Percentiles rank a stretch among this genome's conserved stretches.
Conservation (phyloP, 768 basidiomycete genomes). For the Pilatotrama ljubarskyi region DNA sequence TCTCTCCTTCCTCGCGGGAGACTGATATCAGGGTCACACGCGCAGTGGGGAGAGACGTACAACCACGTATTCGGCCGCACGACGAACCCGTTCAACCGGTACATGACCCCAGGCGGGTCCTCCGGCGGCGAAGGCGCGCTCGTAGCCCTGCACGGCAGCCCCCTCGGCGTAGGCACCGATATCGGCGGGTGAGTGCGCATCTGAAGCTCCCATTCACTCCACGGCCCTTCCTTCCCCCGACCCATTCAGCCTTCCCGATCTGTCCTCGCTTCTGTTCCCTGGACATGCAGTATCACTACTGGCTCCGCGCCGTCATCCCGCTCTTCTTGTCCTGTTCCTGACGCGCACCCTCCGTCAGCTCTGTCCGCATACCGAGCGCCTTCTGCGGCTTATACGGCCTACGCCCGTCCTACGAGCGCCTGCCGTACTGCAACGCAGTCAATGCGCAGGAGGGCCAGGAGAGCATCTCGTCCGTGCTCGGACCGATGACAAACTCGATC, state of each 20-base stretch:
- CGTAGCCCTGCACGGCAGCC: constrained; percentile 51
- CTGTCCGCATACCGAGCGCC: constrained; percentile 67
- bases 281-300: neutral
- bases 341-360: constrained; percentile 43
- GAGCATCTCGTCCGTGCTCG: constrained; percentile 68
- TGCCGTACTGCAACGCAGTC: constrained; percentile 67
- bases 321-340: no score
- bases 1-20: neutral
- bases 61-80: constrained; percentile 83
- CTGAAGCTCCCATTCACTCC: neutral
- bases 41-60: constrained; percentile 74
- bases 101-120: constrained; percentile 74
- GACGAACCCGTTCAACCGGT: constrained; percentile 70
- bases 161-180: constrained; percentile 74
- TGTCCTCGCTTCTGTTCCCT: neutral
- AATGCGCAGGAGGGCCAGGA: constrained; percentile 75
- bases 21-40: neutral
- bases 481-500: constrained; percentile 64
- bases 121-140: constrained; percentile 87
- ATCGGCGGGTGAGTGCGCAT: constrained; percentile 61
- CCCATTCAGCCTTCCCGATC: constrained; percentile 7
- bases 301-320: neutral
- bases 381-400: constrained; percentile 74
- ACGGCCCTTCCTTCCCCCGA: neutral
- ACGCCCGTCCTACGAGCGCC: constrained; percentile 64